Percentiles rank a stretch among this genome's conserved stretches.
Evolutionary conservation across 805 yeast genomes (phyloP).

Genomic region (Metschnikowia continentalis): DNA sequence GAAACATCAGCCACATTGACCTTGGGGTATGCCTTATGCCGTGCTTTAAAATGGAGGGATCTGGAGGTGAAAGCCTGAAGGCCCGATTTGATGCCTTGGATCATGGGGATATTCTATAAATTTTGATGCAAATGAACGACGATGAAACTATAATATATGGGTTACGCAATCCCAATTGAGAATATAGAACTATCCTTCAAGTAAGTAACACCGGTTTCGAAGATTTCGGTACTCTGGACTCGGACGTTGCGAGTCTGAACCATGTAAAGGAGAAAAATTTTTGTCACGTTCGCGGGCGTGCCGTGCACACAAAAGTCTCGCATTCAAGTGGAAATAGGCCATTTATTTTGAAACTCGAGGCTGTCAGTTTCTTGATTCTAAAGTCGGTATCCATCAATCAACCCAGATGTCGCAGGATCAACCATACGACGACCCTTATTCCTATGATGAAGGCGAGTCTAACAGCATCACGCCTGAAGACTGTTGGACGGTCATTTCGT

Average conservation of each 20-base stretch:
- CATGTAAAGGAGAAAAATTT: slow-evolving; percentile 6
- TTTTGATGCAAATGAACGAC: neutral
- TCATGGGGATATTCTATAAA: neutral
- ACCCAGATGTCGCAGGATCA: slow-evolving; percentile 18
- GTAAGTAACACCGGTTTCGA: neutral
- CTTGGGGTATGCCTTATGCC: slow-evolving; percentile 34
- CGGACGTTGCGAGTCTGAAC: slow-evolving; percentile 1
- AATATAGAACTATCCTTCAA: neutral
- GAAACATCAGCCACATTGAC: slow-evolving; percentile 37
- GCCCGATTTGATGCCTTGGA: slow-evolving; percentile 3
- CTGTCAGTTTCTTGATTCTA: slow-evolving; percentile 3
- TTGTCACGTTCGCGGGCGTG: slow-evolving; percentile 11
- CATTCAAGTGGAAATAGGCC: slow-evolving; percentile 1
- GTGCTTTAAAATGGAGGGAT: slow-evolving; percentile 29
- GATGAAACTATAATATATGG: neutral
- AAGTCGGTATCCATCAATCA: slow-evolving; percentile 2
- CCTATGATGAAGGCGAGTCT: slow-evolving; percentile 57
- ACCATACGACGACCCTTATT: slow-evolving; percentile 57
- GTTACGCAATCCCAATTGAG: no score
- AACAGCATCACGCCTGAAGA: slow-evolving; percentile 85
- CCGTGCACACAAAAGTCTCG: slow-evolving; percentile 5
- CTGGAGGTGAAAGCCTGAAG: slow-evolving; percentile 5
- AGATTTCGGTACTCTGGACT: neutral
- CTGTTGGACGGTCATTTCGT: slow-evolving; percentile 97
- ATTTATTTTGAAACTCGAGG: slow-evolving; percentile 1